Conservation (phyloP, 352 stramenopile species). For the Phytophthora sojae region DNA sequence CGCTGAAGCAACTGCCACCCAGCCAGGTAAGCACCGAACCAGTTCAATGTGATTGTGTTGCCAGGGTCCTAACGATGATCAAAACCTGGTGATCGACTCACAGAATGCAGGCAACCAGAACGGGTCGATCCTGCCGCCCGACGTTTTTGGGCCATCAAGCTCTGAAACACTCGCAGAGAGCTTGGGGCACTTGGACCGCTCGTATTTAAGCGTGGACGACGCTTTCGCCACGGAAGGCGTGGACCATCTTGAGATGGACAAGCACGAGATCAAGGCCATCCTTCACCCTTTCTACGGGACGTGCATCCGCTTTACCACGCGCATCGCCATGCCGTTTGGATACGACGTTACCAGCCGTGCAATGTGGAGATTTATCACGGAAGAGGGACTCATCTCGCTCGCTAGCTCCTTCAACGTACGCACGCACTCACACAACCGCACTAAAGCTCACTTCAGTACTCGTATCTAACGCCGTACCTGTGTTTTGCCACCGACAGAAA, state of each 20-base stretch:
- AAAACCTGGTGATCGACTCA: slow-evolving; percentile 17
- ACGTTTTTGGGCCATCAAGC: slow-evolving; percentile 32
- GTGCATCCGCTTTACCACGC: slow-evolving; percentile 34
- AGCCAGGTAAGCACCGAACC: slow-evolving; percentile 27
- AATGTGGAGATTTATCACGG: slow-evolving; percentile 35
- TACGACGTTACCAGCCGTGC: slow-evolving; percentile 32
- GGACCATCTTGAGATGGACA: slow-evolving; percentile 28
- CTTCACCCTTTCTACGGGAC: slow-evolving; percentile 30
- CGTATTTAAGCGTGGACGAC: slow-evolving; percentile 31
- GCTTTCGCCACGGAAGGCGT: slow-evolving; percentile 23
- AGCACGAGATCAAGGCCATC: slow-evolving; percentile 37
- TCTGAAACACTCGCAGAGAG: slow-evolving; percentile 32
- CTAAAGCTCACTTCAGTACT: background rate
- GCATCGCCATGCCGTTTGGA: slow-evolving; percentile 30
- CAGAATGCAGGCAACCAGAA: slow-evolving; percentile 8
- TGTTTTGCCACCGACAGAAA: slow-evolving; percentile 24
- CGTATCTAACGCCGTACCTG: slow-evolving; percentile 2
- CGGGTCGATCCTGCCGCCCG: slow-evolving; percentile 21
- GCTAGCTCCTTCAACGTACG: slow-evolving; percentile 36
- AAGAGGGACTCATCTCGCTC: slow-evolving; percentile 31
- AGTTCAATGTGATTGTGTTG: background rate
- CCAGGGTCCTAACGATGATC: slow-evolving; percentile 16
- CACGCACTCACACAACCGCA: background rate
- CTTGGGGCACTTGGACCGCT: slow-evolving; percentile 25
- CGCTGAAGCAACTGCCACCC: slow-evolving; percentile 34